Base-by-base conservation (phyloP, 345 rosid species). In the Sonneratia caseolaris region DNA sequence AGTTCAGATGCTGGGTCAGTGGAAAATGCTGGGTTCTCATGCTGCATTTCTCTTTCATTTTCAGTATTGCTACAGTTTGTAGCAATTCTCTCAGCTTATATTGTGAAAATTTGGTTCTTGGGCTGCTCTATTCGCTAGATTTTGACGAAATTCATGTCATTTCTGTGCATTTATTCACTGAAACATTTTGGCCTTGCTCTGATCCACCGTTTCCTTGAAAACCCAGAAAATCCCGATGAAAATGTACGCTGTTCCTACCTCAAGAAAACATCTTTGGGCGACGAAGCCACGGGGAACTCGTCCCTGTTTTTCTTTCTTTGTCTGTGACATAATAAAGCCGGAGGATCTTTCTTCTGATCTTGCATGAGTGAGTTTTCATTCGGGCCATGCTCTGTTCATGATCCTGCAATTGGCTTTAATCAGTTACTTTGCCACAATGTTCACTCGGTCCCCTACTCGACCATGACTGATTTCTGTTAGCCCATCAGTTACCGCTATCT, bases 1-100 rank as follows among this genome's bases (percentile, higher is more conserved):
- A 35, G 66, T 62, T 62, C 66, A 10, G 66, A 62, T 62, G 66
- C 21, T 57, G 59, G 59, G 53, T 53, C 6, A 18, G 59, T 53
- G 22, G 59, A 13, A 48, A 48, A 48, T 12, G 15, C 11, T 59
- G 64, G 7, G 4, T 62, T 35, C 13, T 24, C 38, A 12, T 10
- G 15, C 18, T 62, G 13, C 38, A 10, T 24, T 62, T 62, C 14
- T 32, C 10, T 13, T 27, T 12, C 11, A 15, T 27, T 27, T 62
- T 62, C 38, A 11, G 6, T 11, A 15, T 62, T 32, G 37, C 18
- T 62, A 18, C 16, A 35, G 37, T 24, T 27, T 12, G 38, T 27
- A 27, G 37, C 37, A 62, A 4, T 10, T 9, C 3, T 57, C 64
- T 57, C 64, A n/a, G 64, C 9, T 57, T 32, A n/a, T 57, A 8